Evolutionary conservation across 148 eudicot species (phyloP), one percentile per base, ranked within the genome.

Genomic region (Rhododendron mucronatum): DNA sequence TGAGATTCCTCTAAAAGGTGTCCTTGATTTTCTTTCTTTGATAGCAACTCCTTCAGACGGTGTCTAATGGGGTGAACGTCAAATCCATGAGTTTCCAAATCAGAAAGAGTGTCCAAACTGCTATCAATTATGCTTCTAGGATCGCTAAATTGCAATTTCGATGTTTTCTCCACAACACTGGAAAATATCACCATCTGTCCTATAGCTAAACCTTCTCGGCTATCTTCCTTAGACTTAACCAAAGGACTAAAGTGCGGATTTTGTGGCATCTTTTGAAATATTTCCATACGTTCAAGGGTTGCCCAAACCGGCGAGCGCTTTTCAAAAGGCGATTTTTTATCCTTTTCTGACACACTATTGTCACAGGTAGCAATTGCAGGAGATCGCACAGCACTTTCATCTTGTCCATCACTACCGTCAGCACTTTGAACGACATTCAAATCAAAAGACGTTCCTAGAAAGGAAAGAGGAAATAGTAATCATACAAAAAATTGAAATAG

Each of bases 141-240:
- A 61, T 82, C 84, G 8, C 23, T 61, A 61, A 57, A 21, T 82
- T 82, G 84, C 84, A 82, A 82, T 26, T 37, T 82, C 3, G 51
- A 82, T 20, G 74, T 61, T n/a, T 44, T 37, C 84, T 59, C 74
- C 47, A 61, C 74, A 8, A 82, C 18, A 82, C 50, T 82, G 20
- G 84, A 69, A 82, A 82, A 82, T 44, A 67, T 82, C 47, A 82
- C 84, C 84, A 82, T 82, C 15, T 39, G n/a, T 59, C 30, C 84
- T 7, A 82, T 82, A 35, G 84, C 84, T 61, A 82, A 82, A 12
- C 84, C 84, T 82, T 82, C 84, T 9, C 74, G 84, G 41, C 28
- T 45, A 61, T 82, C 47, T 30, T 33, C 84, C 48, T 82, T 82
- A 39, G 9, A 37, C 18, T 23, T 16, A 23, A 8, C 28, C 74